Base-by-base conservation (phyloP, 805 yeast genomes). In the Ascoidea asiatica region DNA sequence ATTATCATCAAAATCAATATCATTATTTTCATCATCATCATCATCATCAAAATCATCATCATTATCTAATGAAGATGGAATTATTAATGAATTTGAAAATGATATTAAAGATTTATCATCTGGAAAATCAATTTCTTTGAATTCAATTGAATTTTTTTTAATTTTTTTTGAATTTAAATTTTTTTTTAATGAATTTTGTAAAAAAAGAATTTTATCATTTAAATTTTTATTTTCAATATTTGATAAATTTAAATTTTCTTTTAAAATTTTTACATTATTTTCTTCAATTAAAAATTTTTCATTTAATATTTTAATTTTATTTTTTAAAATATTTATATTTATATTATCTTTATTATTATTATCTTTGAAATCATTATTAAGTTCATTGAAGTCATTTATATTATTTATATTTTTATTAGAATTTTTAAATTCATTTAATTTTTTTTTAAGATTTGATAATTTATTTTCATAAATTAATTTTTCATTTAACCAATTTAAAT, bases 401-500 rank as follows among this genome's bases (percentile, higher is more conserved):
- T 29, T 29, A 15, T 29, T 11, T 11, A 29, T 11, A 29, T 29
- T 29, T 29, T 8, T 11, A 15, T 29, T 29, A 29, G 8, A 8
- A 29, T 29, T 29, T 29, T 29, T 15, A 29, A 29, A 29, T 29
- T 29, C 35, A 11, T 40, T 40, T 17, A 40, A 21, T 21, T 18
- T 18, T 15, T 21, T 19, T 11, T 21, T 20, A 15, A 40, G 21
- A 17, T 40, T 18, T 3, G 29, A 23, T n/a, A 48, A 46, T 40
- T 40, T 44, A 6, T 39, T 7, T 36, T 48, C 49, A 36, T 46
- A 48, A 8, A 18, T 39, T 5, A 33, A 22, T 21, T 48, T 48
- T 33, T 48, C 48, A n/a, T 44, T 42, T 18, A 46, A n/a, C 51
- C 51, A 48, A n/a, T 20, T 35, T 8, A 36, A 19, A 33, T 45